Base-by-base conservation (phyloP, 2,329 filamentous ascomycete species). In the Neonectria hederae region DNA sequence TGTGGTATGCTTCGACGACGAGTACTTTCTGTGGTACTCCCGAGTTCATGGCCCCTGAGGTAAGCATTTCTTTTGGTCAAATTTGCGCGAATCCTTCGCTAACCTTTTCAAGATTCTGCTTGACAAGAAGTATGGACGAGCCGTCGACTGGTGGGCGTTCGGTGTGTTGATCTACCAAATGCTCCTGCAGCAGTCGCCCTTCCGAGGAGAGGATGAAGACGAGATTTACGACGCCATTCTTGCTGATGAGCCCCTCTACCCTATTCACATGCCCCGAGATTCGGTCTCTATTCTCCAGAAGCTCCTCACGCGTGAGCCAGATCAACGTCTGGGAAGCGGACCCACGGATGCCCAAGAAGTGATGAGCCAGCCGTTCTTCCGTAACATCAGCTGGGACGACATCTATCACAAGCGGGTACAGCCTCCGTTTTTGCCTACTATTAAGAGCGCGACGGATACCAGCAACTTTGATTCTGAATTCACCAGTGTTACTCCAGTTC, bases 121-220 rank as follows among this genome's bases (percentile, higher is more conserved):
- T 62, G 96, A 99, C 79, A 99, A 99, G 85, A 98, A 97, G 77
- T 99, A 99, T 75, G 95, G 94, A 49, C 91, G 96, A 63, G 93
- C 96, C 17, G 96, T 99, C 46, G 96, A 99, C 79, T 99, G 96
- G 96, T 99, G 96, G 96, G 97, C 97, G 7, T 99, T 99, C 80
- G 96, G 96, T 78, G 96, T 99, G 32, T 83, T 99, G 73, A 99
- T 99, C 75, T 99, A 99, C 83, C 96, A 99, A 80, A 99, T 99
- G 97, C 91, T 99, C 62, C 88, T 99, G 53, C 97, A 99, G 77
- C 97, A 99, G 79, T 98, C 95, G 30, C 96, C 96, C 0, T 99
- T 99, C 91, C 91, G 96, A 74, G 96, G 96, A 75, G 97, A 99
- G 79, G 96, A 99, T 73, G 97, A 99, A 77, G 96, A 99, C 77